A percentile compares a stretch with the other conserved stretches of the same genome.
These are phyloP conservation scores for Malassezia cuniculi DNA, from an alignment of 1,284 basidiomycete species.

Conservation along the genomic window DNA sequence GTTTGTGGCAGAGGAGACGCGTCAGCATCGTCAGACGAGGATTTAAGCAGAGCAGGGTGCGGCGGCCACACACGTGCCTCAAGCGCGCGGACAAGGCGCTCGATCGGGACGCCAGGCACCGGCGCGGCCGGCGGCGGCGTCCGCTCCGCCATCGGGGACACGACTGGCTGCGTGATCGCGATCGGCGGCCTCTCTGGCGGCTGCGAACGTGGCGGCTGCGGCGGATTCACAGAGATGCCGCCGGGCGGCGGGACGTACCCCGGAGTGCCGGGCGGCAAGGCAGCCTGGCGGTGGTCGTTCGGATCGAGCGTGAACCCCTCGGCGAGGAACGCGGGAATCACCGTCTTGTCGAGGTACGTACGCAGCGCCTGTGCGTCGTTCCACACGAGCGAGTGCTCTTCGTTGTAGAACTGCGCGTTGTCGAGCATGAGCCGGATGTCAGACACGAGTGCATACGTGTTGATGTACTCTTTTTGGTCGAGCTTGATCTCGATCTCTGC, in stretches of 20 bases:
- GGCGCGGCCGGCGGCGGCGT: neutral
- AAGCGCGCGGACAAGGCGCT: conserved; percentile 4
- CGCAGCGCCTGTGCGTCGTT: conserved; percentile 31
- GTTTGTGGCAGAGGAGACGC: too few relatives aligned
- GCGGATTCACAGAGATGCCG: neutral
- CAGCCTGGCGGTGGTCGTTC: conserved; percentile 36
- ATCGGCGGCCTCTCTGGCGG: neutral
- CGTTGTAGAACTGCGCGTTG: conserved; percentile 40
- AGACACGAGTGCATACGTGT: conserved; percentile 26
- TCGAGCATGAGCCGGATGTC: conserved; percentile 38
- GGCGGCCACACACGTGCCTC: conserved; percentile 3
- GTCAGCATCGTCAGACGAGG: too few relatives aligned
- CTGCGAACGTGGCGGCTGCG: neutral
- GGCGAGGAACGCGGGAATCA: conserved; percentile 30
- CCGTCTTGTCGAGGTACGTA: conserved; percentile 26
- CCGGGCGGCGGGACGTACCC: conserved; percentile 6
- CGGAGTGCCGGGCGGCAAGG: conserved; percentile 19
- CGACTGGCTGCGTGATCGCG: neutral
- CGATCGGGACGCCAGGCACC: neutral
- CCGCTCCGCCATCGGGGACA: neutral
- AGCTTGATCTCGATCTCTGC: conserved; percentile 26
- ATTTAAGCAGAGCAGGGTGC: conserved; percentile 7
- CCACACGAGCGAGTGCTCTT: conserved; percentile 27
- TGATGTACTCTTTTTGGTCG: conserved; percentile 29
- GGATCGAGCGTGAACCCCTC: conserved; percentile 42